Conservation (phyloP, 75 land plant genomes). For the Adiantum capillusveneris region DNA sequence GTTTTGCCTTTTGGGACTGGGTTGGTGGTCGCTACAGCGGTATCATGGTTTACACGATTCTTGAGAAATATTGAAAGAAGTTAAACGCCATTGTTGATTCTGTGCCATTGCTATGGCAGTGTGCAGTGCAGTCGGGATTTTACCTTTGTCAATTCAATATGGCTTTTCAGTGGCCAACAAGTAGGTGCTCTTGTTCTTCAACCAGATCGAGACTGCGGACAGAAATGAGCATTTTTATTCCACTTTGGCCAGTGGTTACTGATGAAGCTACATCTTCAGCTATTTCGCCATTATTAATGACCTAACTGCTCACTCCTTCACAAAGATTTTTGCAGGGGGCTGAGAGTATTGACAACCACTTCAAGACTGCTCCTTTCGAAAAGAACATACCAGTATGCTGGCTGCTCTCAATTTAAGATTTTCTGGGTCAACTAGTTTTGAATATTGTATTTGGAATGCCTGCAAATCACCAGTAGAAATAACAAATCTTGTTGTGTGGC, state of each 20-base stretch:
- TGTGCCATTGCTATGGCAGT: conserved; percentile 36
- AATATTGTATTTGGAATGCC: too few species aligned
- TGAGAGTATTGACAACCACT: conserved; percentile 82
- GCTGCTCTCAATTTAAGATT: background rate
- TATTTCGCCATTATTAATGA: too few species aligned
- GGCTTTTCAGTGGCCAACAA: conserved; percentile 73
- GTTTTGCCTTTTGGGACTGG: conserved; percentile 99
- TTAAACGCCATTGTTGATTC: too few species aligned
- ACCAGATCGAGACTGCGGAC: too few species aligned
- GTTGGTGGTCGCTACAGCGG: conserved; percentile 99
- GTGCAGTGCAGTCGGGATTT: conserved; percentile 97
- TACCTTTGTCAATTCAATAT: conserved; percentile 90
- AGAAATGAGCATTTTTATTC: too few species aligned
- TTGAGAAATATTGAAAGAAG: too few species aligned
- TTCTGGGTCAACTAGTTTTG: background rate
- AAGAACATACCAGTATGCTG: conserved; percentile 74
- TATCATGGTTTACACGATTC: conserved; percentile 15
- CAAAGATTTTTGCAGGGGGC: conserved; percentile 88
- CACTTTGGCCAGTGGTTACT: too few species aligned
- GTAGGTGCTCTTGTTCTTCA: conserved; percentile 25
- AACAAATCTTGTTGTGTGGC: too few species aligned
- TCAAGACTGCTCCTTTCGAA: conserved; percentile 62
- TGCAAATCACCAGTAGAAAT: too few species aligned
- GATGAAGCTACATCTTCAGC: too few species aligned
- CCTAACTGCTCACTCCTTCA: background rate